phyloP scores from a whole-genome alignment of 1,139 yeast species.

The Yamadazyma friedrichii region DNA sequence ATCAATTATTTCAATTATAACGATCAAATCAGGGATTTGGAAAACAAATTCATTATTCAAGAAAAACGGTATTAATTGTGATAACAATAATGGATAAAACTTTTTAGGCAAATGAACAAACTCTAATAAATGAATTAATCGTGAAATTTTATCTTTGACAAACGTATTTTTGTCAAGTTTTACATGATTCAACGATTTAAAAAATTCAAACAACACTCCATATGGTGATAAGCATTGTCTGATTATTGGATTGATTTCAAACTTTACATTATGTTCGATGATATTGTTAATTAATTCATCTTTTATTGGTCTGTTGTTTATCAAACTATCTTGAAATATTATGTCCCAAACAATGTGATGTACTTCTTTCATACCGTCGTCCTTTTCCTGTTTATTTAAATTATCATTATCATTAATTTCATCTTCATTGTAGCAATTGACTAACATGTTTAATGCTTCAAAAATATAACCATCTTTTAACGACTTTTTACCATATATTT shows the following conservation, averaged over 20 bases:
- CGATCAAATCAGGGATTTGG: constrained; percentile 44
- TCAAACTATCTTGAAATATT: constrained; percentile 59
- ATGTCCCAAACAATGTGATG: constrained; percentile 45
- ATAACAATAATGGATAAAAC: constrained; percentile 49
- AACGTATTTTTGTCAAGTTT: constrained; percentile 22
- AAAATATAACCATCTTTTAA: constrained; percentile 43
- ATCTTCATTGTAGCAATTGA: constrained; percentile 57
- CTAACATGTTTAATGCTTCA: constrained; percentile 70
- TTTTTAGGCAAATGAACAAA: constrained; percentile 66
- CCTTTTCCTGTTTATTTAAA: constrained; percentile 30
- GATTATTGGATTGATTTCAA: constrained; percentile 52
- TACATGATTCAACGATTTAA: constrained; percentile 29
- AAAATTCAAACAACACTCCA: constrained; percentile 59
- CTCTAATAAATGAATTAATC: constrained; percentile 52
- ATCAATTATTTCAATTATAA: constrained; percentile 49
- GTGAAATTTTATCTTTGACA: constrained; percentile 22
- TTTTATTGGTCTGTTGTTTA: constrained; percentile 51
- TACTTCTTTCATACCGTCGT: constrained; percentile 35
- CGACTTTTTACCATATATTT: constrained; percentile 39
- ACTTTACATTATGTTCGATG: constrained; percentile 39
- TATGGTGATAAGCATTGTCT: constrained; percentile 72
- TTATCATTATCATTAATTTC: constrained; percentile 17
- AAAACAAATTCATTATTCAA: constrained; percentile 22
- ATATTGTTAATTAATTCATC: constrained; percentile 57
- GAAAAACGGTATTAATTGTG: constrained; percentile 50